A percentile compares a stretch with the other conserved stretches of the same genome.
Evolutionary conservation across 2,329 filamentous ascomycete species (phyloP).

Genomic region (Phaeomoniella chlamydospora): DNA sequence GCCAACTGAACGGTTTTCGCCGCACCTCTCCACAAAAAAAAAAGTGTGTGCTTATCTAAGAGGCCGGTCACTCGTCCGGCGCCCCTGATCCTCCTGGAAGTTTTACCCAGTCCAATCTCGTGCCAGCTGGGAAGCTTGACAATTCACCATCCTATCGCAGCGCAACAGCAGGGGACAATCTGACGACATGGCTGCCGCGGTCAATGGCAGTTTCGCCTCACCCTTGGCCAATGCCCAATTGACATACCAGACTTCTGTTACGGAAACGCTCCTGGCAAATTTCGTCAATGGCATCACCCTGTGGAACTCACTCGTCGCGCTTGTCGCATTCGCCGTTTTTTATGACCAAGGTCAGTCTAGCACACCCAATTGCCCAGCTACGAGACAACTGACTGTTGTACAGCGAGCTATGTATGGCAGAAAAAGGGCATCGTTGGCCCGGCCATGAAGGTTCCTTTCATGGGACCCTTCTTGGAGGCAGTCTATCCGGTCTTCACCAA

Average conservation of each 20-base stretch:
- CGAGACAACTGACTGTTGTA: constrained; percentile 11
- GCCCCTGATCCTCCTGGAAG: not conserved
- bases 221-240: constrained; percentile 50
- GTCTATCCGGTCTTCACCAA: constrained; percentile 82
- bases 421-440: constrained; percentile 68
- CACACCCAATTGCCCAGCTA: too few species aligned
- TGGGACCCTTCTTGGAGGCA: constrained; percentile 90
- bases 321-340: constrained; percentile 56
- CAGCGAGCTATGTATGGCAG: constrained; percentile 60
- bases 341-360: constrained; percentile 87
- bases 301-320: constrained; percentile 54
- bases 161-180: not conserved
- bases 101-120: not conserved
- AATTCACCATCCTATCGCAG: not conserved
- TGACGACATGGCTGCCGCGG: constrained; percentile 22
- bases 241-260: constrained; percentile 35
- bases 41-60: too few species aligned
- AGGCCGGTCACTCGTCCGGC: too few species aligned
- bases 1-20: too few species aligned
- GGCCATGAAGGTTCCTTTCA: constrained; percentile 64
- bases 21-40: too few species aligned
- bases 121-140: too few species aligned
- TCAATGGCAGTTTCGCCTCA: constrained; percentile 56
- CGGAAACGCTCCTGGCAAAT: constrained; percentile 35
- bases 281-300: constrained; percentile 43